A percentile compares a stretch with the other conserved stretches of the same genome.
Conservation (phyloP, 2,329 filamentous ascomycete species). For the Phoma sp. region DNA sequence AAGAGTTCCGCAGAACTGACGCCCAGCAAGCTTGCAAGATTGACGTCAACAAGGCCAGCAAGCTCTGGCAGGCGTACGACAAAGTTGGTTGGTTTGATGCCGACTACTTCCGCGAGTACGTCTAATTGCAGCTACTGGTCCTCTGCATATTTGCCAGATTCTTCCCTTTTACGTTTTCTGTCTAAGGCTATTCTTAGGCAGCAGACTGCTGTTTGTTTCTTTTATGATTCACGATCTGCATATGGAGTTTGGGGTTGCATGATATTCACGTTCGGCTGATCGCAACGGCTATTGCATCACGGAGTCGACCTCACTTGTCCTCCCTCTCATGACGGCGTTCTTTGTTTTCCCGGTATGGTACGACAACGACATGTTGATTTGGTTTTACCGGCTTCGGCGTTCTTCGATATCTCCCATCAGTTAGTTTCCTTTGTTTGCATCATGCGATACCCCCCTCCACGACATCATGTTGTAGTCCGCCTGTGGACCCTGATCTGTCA, state of each 20-base stretch:
- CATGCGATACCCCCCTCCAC: slow-evolving; percentile 24
- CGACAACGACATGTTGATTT: slow-evolving; percentile 30
- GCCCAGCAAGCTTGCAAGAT: slow-evolving; percentile 97
- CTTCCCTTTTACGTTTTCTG: neutral
- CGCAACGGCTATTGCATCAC: slow-evolving; percentile 26
- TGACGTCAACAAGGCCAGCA: slow-evolving; percentile 96
- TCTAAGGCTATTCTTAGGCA: neutral
- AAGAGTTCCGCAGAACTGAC: slow-evolving; percentile 93
- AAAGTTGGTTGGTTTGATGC: slow-evolving; percentile 81
- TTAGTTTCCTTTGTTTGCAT: slow-evolving; percentile 24
- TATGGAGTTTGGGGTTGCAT: slow-evolving; percentile 27
- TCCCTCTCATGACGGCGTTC: slow-evolving; percentile 38
- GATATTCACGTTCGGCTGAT: slow-evolving; percentile 20
- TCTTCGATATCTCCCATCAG: slow-evolving; percentile 14
- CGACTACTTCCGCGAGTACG: slow-evolving; percentile 55
- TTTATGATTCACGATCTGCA: slow-evolving; percentile 30
- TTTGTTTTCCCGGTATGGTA: slow-evolving; percentile 1
- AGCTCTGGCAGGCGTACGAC: slow-evolving; percentile 88
- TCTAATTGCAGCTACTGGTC: slow-evolving; percentile 26
- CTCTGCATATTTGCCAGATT: neutral
- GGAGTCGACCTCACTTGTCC: slow-evolving; percentile 14
- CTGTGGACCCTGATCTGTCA: slow-evolving; percentile 13
- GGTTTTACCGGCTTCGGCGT: slow-evolving; percentile 20
- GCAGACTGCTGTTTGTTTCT: slow-evolving; percentile 11
- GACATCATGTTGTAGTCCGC: slow-evolving; percentile 24